A percentile compares a stretch with the other conserved stretches of the same genome.
These are phyloP conservation scores for Somion occarium DNA, from an alignment of 1,284 basidiomycete genomes.

Conservation along the genomic window DNA sequence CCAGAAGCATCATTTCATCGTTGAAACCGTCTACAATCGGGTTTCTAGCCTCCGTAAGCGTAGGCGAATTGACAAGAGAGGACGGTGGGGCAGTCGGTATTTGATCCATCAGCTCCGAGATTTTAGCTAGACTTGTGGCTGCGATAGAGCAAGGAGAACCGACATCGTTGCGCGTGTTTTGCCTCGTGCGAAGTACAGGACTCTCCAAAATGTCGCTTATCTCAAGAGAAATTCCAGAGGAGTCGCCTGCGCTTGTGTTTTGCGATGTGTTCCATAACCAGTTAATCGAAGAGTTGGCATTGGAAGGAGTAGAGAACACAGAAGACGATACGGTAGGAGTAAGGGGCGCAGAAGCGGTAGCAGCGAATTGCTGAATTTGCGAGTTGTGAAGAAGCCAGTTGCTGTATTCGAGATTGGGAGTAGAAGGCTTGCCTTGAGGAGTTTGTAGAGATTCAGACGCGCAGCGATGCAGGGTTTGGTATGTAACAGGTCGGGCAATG, in stretches of 20 bases:
- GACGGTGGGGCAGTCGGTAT: neutral
- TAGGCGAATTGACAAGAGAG: neutral
- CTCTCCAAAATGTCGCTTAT: constrained; percentile 23
- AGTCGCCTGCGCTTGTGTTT: constrained; percentile 2
- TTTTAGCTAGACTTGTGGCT: neutral
- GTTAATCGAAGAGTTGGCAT: constrained; percentile 3
- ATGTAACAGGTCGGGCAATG: neutral
- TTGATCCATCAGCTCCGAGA: neutral
- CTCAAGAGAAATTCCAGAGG: constrained; percentile 13
- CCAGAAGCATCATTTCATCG: too few species aligned
- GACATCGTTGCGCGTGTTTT: constrained; percentile 2
- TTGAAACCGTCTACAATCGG: neutral
- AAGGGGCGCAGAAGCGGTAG: neutral
- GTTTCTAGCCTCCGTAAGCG: too few species aligned
- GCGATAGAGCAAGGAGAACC: neutral
- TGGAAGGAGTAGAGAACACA: constrained; percentile 13
- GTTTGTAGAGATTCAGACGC: neutral
- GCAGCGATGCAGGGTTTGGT: neutral
- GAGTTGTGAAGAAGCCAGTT: neutral
- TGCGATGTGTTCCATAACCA: constrained; percentile 8
- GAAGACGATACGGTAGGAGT: constrained; percentile 4
- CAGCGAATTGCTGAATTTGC: neutral
- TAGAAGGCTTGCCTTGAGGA: neutral
- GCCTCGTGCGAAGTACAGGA: constrained; percentile 16
- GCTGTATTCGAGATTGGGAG: constrained; percentile 1